Evolutionary conservation across 805 yeast species (phyloP).

Genomic region (Isabelozyma gotoi): DNA sequence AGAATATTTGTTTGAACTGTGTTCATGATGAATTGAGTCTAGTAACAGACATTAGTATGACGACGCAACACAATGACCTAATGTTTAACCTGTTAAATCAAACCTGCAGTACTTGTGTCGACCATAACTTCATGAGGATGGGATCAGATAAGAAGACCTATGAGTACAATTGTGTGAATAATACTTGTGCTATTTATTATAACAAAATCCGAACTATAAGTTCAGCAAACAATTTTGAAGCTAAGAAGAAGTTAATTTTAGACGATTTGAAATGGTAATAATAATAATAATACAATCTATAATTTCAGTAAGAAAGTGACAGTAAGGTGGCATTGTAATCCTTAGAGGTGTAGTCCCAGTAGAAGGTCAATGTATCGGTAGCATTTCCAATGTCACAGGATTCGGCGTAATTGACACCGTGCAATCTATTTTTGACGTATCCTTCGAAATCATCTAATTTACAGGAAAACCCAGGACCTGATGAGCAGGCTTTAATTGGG

Average conservation of each 20-base stretch:
- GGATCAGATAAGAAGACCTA: constrained; percentile 9
- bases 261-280: constrained; percentile 9
- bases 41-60: constrained; percentile 12
- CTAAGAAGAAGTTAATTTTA: constrained; percentile 5
- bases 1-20: constrained; percentile 19
- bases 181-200: constrained; percentile 65
- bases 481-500: constrained; percentile 9
- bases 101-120: constrained; percentile 21
- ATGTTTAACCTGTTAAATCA: constrained; percentile 9
- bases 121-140: constrained; percentile 11
- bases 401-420: constrained; percentile 21
- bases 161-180: constrained; percentile 48
- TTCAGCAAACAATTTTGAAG: constrained; percentile 14
- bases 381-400: constrained; percentile 12
- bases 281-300: background rate
- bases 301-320: background rate
- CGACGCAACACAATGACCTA: constrained; percentile 20
- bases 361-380: constrained; percentile 21
- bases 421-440: constrained; percentile 26
- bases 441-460: constrained; percentile 14
- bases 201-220: constrained; percentile 45
- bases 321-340: constrained; percentile 14
- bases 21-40: constrained; percentile 32
- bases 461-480: constrained; percentile 13
- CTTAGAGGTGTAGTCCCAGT: constrained; percentile 22